These are phyloP conservation scores for Mycena polygramma DNA, from an alignment of 768 basidiomycete species.

Conservation along the genomic window DNA sequence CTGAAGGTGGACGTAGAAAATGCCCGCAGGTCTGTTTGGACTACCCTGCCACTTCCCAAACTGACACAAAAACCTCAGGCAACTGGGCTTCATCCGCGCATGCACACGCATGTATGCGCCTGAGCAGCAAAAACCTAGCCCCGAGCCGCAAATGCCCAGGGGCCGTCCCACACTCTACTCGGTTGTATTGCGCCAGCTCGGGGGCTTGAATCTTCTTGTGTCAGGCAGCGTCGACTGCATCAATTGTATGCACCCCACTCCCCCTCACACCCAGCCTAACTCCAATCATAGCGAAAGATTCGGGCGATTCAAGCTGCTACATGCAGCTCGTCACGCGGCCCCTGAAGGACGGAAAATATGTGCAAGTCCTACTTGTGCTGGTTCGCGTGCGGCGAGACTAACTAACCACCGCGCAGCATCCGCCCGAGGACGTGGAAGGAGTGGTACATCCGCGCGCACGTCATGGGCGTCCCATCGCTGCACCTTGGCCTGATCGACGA, in stretches of 20 bases:
- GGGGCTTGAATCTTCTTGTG: constrained; percentile 37
- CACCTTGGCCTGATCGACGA: constrained; percentile 34
- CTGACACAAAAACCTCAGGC: neutral
- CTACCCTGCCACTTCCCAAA: neutral
- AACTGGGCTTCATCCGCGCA: constrained; percentile 21
- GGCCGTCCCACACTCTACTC: constrained; percentile 18
- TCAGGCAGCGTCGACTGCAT: constrained; percentile 35
- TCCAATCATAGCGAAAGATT: constrained; percentile 1
- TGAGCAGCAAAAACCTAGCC: neutral
- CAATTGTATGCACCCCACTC: constrained; percentile 9
- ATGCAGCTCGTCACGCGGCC: constrained; percentile 29
- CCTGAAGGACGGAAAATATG: neutral
- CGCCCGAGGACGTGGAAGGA: constrained; percentile 24
- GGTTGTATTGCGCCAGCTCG: constrained; percentile 33
- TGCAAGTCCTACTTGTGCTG: neutral
- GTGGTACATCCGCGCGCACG: constrained; percentile 32
- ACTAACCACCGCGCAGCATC: constrained; percentile 3
- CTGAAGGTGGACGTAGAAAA: neutral
- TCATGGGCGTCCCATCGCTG: constrained; percentile 29
- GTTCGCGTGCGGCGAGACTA: neutral
- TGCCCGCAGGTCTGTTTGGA: constrained; percentile 1
- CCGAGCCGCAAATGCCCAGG: neutral
- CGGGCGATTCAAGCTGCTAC: constrained; percentile 22
- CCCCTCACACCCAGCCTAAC: neutral
- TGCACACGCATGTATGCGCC: constrained; percentile 21